Evolutionary conservation across 177 flowering plant genomes (phyloP), one percentile per base, ranked within the genome.

Genomic region (Vitis hybrid): DNA sequence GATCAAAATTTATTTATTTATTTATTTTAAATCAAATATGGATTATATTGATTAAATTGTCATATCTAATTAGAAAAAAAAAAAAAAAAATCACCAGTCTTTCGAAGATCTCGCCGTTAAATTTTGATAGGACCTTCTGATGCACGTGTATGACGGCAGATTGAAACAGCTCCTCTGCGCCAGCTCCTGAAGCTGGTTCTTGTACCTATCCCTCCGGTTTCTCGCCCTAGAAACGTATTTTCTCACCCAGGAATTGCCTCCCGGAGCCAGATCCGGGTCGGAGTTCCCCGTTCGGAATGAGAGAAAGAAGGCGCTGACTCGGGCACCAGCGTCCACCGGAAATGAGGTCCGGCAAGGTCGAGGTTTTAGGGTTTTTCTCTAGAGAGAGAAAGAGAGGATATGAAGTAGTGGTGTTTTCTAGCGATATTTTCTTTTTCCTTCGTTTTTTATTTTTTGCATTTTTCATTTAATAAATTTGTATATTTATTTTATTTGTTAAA

Each of bases 151-250:
- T 1, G 96, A 89, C 2, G 98, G 99, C 2, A 95, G 84, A 57
- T 88, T 95, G 78, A 95, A 95, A 85, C 98, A 95, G 87, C 99
- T 94, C 83, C 99, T 77, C 86, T 94, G 99, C 49, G 99, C 97
- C 88, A 94, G 91, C 94, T 94, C 99, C 69, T 95, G 99, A 4
- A 95, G 91, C 94, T 88, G 97, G 87, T 93, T 95, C 86, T 95
- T 95, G 73, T 93, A 95, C 99, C 93, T 14, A 56, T 68, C 32
- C n/a, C 19, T 21, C 52, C 17, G 14, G 0, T 52, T 12, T 64
- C 46, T 52, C 12, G 46, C 48, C n/a, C 19, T 52, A 50, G 46
- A 56, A 0, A 5, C 62, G 10, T 8, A n/a, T 64, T 64, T 48
- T 48, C 30, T 56, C 18, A 13, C 56, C 61, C 51, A 51, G 18